phyloP scores from a whole-genome alignment of 495 filamentous ascomycete species.

The Usnea hakonensis region DNA sequence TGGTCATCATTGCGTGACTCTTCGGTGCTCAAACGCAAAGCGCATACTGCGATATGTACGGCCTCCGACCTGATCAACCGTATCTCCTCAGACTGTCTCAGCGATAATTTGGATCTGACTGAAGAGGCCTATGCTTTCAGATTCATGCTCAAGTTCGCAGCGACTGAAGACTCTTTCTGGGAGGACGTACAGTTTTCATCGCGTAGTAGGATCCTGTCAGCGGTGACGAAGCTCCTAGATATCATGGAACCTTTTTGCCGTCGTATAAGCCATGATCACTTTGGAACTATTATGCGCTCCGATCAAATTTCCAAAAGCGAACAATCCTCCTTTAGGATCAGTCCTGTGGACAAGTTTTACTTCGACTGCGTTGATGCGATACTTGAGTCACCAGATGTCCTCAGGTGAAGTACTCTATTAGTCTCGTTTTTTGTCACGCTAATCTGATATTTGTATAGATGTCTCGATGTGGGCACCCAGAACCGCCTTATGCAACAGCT shows the following conservation, averaged over 20 bases:
- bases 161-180: not conserved
- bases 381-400: not conserved
- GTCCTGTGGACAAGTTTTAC: slow-evolving; percentile 5
- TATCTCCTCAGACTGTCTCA: not conserved
- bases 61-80: slow-evolving; percentile 1
- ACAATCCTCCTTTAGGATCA: not conserved
- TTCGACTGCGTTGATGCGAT: slow-evolving; percentile 13
- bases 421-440: not conserved
- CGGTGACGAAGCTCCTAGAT: slow-evolving; percentile 9
- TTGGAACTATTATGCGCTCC: slow-evolving; percentile 6
- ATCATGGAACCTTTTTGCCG: slow-evolving; percentile 16
- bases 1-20: slow-evolving; percentile 14
- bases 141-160: slow-evolving; percentile 12
- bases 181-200: slow-evolving; percentile 2
- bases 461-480: slow-evolving; percentile 7
- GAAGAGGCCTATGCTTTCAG: slow-evolving; percentile 14
- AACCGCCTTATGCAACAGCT: slow-evolving; percentile 11
- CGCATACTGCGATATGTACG: slow-evolving; percentile 3
- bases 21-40: slow-evolving; percentile 7
- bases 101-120: not conserved
- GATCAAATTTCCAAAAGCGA: not conserved
- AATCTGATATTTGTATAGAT: not conserved
- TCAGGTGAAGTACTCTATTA: slow-evolving; percentile 9
- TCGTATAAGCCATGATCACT: slow-evolving; percentile 12
- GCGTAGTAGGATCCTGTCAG: not conserved